phyloP scores from a whole-genome alignment of 495 filamentous ascomycete species.

The Aspergillus wentii region DNA sequence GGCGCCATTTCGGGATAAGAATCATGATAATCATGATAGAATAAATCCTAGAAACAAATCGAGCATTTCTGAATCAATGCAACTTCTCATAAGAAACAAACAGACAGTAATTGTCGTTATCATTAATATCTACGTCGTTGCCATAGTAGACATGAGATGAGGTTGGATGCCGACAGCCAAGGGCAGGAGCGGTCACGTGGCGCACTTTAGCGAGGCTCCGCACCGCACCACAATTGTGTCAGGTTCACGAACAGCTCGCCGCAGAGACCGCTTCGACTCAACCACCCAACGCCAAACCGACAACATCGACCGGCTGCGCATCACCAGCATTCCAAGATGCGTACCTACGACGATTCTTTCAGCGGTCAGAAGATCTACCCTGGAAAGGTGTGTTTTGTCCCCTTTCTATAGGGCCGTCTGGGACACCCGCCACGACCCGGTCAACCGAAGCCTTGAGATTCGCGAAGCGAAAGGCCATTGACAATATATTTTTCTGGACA shows the following conservation, averaged over 20 bases:
- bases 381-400: conserved; percentile 76
- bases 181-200: conserved; percentile 43
- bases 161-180: conserved; percentile 17
- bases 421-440: conserved; percentile 1
- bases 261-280: conserved; percentile 42
- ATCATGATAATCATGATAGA: too few relatives aligned
- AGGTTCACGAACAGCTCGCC: conserved; percentile 27
- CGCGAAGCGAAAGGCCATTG: not conserved
- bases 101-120: too few relatives aligned
- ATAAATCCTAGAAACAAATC: too few relatives aligned
- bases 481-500: conserved; percentile 8
- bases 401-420: conserved; percentile 7
- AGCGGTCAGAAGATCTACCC: conserved; percentile 98
- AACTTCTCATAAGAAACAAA: too few relatives aligned
- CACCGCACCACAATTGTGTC: conserved; percentile 47
- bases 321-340: conserved; percentile 70
- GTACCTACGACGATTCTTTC: conserved; percentile 98
- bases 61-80: too few relatives aligned
- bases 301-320: conserved; percentile 39
- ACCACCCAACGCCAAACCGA: conserved; percentile 45
- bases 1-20: too few relatives aligned
- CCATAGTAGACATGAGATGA: not conserved
- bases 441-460: not conserved
- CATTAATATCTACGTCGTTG: too few relatives aligned
- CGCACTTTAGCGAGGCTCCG: conserved; percentile 41